A percentile compares a stretch with the other conserved stretches of the same genome.
Conservation (phyloP, 176 grass and related monocot genomes). For the Olyra latifolia region DNA sequence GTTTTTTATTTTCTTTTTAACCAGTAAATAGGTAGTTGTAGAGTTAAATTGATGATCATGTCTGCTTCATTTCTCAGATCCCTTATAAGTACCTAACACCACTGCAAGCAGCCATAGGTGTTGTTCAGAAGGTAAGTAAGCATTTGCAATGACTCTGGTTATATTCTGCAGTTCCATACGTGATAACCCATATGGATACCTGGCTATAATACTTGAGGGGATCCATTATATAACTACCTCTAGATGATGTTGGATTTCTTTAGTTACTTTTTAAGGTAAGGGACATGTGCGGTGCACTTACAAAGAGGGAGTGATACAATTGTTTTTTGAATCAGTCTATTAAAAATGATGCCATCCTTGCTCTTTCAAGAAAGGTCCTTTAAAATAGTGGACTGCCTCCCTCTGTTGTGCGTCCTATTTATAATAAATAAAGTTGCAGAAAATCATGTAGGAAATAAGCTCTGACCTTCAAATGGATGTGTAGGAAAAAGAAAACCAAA, state of each 20-base stretch:
- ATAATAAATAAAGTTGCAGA: neutral
- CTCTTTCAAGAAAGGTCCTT: neutral
- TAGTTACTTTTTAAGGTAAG: constrained; percentile 1
- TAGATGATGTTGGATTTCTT: neutral
- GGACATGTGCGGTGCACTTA: constrained; percentile 28
- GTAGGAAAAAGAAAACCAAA: neutral
- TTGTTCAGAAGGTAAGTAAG: constrained; percentile 73
- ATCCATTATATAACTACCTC: neutral
- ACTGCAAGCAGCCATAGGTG: constrained; percentile 90
- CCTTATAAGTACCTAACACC: constrained; percentile 86
- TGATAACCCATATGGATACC: neutral
- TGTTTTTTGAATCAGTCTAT: constrained; percentile 17
- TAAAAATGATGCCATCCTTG: constrained; percentile 10
- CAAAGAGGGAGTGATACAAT: neutral
- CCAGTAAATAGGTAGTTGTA: neutral
- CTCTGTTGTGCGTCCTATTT: neutral
- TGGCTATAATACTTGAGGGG: constrained; percentile 10
- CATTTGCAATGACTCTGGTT: neutral
- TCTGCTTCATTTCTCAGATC: constrained; percentile 46
- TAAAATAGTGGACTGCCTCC: neutral
- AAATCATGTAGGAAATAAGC: neutral
- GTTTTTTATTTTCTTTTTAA: neutral
- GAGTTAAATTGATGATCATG: neutral
- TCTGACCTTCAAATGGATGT: neutral
- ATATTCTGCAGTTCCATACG: neutral